Base-by-base conservation (phyloP, 768 basidiomycete genomes). In the Rhizopogon rudus region DNA sequence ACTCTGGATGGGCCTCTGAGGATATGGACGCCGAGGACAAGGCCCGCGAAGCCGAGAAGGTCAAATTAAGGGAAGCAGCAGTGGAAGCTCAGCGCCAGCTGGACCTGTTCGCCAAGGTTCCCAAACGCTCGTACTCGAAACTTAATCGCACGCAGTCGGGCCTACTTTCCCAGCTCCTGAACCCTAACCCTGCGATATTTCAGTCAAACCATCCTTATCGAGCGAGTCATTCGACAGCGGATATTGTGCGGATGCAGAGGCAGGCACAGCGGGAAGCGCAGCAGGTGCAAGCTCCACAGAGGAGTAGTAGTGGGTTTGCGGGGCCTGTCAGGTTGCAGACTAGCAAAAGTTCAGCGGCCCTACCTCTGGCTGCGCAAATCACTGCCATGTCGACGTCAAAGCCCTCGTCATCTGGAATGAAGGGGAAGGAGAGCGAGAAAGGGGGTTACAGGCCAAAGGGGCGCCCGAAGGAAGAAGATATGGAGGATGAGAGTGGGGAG, bases 51-150 rank as follows among this genome's bases (percentile, higher is more conserved):
- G 63, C 64, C 33, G 67, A 71, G 52, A 63, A 71, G 54, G 60
- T 51, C 3, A 68, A 69, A 13, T 60, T 79, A 16, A 75, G 68
- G 6, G 77, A 82, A 51, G 88, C 87, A 5, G 85, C 82, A 0
- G 61, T 80, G 55, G 86, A 88, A 64, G 82, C 75, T 1, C 80
- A 81, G 62, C 78, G 82, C 16, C 80, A 86, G 60, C 78, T 80
- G 29, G 87, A 92, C 13, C 74, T 92, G 75, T 82, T 81, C 52
- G 77, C 80, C 57, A 91, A 91, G 70, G 76, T 84, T 13, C 88
- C 87, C 1, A 77, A 80, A 51, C 71, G 79, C 29, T 86, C 83
- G 33, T 88, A 87, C 64, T 78, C 81, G 51, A 82, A 82, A 57
- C 68, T 78, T 66, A 83, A 67, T 63, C 82, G 69, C 52, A 73